Percentiles rank a stretch among this genome's conserved stretches.
Conservation (phyloP, 345 rosid genomes). For the Arabidopsis suecica region DNA sequence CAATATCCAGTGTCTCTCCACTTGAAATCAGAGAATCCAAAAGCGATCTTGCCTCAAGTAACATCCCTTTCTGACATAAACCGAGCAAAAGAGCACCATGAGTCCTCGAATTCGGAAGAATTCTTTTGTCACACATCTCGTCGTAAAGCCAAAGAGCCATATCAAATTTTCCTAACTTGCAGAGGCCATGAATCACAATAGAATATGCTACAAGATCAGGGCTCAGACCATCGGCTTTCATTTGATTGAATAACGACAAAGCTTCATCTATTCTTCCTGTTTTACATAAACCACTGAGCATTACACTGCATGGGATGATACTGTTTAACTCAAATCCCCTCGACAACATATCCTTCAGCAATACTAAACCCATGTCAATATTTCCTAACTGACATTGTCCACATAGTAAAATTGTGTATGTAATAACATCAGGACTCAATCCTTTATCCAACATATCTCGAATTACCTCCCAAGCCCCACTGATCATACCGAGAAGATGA, state of each 20-base stretch:
- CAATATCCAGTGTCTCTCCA: conserved; percentile 49
- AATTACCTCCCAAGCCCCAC: conserved; percentile 54
- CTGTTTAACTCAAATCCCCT: conserved; percentile 52
- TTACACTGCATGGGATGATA: conserved; percentile 57
- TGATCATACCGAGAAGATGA: conserved; percentile 57
- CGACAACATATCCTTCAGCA: conserved; percentile 64
- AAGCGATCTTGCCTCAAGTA: conserved; percentile 59
- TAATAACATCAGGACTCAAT: conserved; percentile 61
- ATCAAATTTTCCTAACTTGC: conserved; percentile 69
- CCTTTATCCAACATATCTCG: conserved; percentile 57
- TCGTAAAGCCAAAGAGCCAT: conserved; percentile 59
- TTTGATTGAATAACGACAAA: conserved; percentile 52
- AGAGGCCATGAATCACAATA: conserved; percentile 71
- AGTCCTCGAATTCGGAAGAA: conserved; percentile 55
- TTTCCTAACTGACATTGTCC: conserved; percentile 68
- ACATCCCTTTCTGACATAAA: conserved; percentile 60
- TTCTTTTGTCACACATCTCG: conserved; percentile 57
- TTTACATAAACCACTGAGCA: conserved; percentile 76
- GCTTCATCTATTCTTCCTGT: conserved; percentile 60
- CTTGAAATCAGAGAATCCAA: conserved; percentile 55
- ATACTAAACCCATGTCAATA: conserved; percentile 57
- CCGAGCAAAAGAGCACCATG: conserved; percentile 60
- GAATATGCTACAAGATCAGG: conserved; percentile 72
- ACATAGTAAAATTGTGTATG: conserved; percentile 59
- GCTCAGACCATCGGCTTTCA: conserved; percentile 57